These are phyloP conservation scores for Hymenotorrendiella dingleyae DNA, from an alignment of 2,329 filamentous ascomycete species.

Conservation along the genomic window DNA sequence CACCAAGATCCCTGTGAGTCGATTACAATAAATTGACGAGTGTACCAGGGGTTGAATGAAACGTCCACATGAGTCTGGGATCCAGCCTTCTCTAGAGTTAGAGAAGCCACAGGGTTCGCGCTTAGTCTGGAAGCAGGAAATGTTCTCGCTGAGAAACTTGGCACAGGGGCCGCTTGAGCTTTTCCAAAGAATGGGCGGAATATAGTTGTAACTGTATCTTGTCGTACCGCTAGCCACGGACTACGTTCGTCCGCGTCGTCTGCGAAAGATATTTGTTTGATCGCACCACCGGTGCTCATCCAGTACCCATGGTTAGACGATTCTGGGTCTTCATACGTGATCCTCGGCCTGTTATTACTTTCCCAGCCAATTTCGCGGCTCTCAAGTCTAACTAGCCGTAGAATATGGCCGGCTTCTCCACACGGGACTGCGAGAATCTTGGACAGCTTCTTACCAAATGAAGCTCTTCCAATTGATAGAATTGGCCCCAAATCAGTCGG, in stretches of 20 bases:
- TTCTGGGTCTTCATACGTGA: conserved; percentile 18
- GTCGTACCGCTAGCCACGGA: conserved; percentile 41
- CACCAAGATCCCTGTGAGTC: conserved; percentile 62
- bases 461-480: conserved; percentile 20
- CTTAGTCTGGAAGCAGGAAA: conserved; percentile 45
- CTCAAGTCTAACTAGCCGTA: conserved; percentile 25
- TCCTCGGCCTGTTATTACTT: conserved; percentile 13
- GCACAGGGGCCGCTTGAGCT: conserved; percentile 5
- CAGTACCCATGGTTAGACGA: conserved; percentile 25
- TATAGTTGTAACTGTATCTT: conserved; percentile 36
- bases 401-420: conserved; percentile 28
- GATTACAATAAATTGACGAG: conserved; percentile 58
- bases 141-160: conserved; percentile 2
- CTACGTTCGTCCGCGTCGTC: conserved; percentile 32
- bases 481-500: conserved; percentile 14
- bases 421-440: conserved; percentile 24
- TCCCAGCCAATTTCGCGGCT: conserved; percentile 26
- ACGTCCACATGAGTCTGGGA: conserved; percentile 55
- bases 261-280: conserved; percentile 43
- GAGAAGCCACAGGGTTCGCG: conserved; percentile 46
- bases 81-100: conserved; percentile 48
- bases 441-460: conserved; percentile 16
- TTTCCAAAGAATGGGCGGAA: conserved; percentile 33
- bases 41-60: conserved; percentile 56
- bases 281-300: conserved; percentile 34